These are phyloP conservation scores for sunflower (Helianthus annuus) DNA, from an alignment of 129 eudicot species.

Conservation along the genomic window HanXRQr2.0-SUNRISE NC_035443.2:52854177-52854676, in stretches of 20 bases:
- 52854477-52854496: neutral
- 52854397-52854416: slow-evolving; percentile 19
- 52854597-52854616: neutral
- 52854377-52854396: slow-evolving; percentile 26
- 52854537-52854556: slow-evolving; percentile 5
- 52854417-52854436: neutral
- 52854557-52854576: neutral
- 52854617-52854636: slow-evolving; percentile 14
- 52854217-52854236: slow-evolving; percentile 23
- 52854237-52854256: slow-evolving; percentile 26
- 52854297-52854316: slow-evolving; percentile 28
- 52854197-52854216: slow-evolving; percentile 38
- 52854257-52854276: slow-evolving; percentile 30
- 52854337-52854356: slow-evolving; percentile 34
- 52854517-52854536: slow-evolving; percentile 1
- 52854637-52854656: neutral
- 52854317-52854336: slow-evolving; percentile 33
- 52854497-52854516: neutral
- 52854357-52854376: slow-evolving; percentile 43
- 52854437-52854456: neutral
- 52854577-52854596: neutral
- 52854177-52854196: slow-evolving; percentile 32
- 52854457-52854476: slow-evolving; percentile 5
- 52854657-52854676: slow-evolving; percentile 3
- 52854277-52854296: slow-evolving; percentile 20